phyloP scores from a whole-genome alignment of 2,329 filamentous ascomycete species.

The Aspergillus ochraceus region DNA sequence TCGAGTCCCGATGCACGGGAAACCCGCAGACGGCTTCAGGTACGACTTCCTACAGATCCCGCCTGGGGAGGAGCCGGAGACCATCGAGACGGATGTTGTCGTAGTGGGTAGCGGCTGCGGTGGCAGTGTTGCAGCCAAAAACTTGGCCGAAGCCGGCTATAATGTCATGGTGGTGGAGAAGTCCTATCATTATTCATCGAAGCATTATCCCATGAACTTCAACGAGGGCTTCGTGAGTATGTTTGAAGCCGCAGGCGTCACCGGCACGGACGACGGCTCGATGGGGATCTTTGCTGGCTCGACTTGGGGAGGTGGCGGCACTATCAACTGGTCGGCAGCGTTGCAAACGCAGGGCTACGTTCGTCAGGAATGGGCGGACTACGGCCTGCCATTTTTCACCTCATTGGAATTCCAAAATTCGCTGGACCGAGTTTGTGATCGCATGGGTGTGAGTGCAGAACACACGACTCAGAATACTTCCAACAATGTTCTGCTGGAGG shows the following conservation, averaged over 20 bases:
- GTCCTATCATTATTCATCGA: constrained; percentile 71
- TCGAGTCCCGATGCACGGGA: constrained; percentile 54
- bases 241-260: constrained; percentile 66
- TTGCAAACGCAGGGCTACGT: constrained; percentile 73
- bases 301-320: constrained; percentile 82
- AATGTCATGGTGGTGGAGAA: constrained; percentile 81
- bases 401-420: constrained; percentile 73
- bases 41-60: constrained; percentile 61
- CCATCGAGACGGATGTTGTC: constrained; percentile 76
- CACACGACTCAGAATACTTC: constrained; percentile 70
- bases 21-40: constrained; percentile 51
- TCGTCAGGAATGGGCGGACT: constrained; percentile 74
- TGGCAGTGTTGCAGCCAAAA: constrained; percentile 77
- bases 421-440: constrained; percentile 73
- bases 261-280: constrained; percentile 57
- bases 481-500: constrained; percentile 73
- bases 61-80: constrained; percentile 53
- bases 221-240: constrained; percentile 61
- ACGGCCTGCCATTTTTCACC: constrained; percentile 71
- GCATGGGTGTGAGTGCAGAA: constrained; percentile 72
- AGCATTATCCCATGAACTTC: constrained; percentile 73
- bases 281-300: constrained; percentile 66
- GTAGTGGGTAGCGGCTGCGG: constrained; percentile 87
- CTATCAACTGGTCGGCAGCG: constrained; percentile 77
- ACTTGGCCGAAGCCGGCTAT: constrained; percentile 73